Evolutionary conservation across 1,284 basidiomycete genomes (phyloP), one percentile per base, ranked within the genome.

Genomic region (Mycena sp.): DNA sequence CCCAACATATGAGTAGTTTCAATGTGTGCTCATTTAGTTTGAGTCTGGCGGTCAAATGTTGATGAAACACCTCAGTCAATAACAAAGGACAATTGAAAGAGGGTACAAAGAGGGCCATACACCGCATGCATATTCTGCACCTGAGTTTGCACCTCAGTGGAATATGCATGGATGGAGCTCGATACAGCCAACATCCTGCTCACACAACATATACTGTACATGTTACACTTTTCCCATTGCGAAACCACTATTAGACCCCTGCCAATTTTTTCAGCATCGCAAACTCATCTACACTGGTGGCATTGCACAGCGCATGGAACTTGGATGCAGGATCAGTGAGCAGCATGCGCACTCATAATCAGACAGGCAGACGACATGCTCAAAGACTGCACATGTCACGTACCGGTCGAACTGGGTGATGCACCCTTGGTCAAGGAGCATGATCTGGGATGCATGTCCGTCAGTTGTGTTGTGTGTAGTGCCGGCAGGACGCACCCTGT

Each of bases 251-350:
- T n/a, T n/a, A n/a, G n/a, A n/a, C n/a, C n/a, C n/a, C n/a, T n/a
- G 89, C 88, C 81, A 92, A 76, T 70, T 83, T 87, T 71, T 84
- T 89, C 40, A 96, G 81, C 64, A 86, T 85, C 7, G 85, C 80
- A 74, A 95, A 95, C 75, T 96, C 94, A 14, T 86, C 85, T 65
- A 83, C 86, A 7, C 94, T 94, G 0, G 93, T 91, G 4, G 93
- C 93, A 77, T 90, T 90, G 77, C 94, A 96, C 16, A 96, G 77
- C 0, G 82, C 78, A 69, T 94, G 84, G 80, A 95, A 96, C 67
- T 85, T 86, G 37, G 91, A 92, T 17, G 80, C 78, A 25, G 85
- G 72, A 70, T 95, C 78, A 16, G 82, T 79, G 28, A 97, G 82
- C 43, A 97, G 32, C 32, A 14, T n/a, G n/a, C n/a, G n/a, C n/a